Evolutionary conservation across 352 stramenopile genomes (phyloP), one percentile per base, ranked within the genome.

Genomic region (Phytophthora vignae): DNA sequence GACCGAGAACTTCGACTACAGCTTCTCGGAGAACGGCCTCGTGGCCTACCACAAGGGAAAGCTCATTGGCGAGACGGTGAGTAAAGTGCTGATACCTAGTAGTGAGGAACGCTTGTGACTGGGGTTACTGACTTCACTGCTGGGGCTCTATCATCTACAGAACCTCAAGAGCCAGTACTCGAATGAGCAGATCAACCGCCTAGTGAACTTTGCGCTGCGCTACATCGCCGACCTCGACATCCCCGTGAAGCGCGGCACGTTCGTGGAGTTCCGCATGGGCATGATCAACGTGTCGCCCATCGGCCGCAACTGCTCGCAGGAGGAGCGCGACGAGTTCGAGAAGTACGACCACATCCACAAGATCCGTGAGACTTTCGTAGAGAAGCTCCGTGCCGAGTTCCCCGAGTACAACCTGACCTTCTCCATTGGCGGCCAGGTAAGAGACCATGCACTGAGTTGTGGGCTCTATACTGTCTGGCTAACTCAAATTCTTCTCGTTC

Each of bases 271-370:
- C 84, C 92, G 98, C 66, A 98, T 96, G 76, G 98, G 98, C 8
- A 99, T 99, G 98, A 94, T 99, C 67, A 99, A 99, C 85, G 97
- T 99, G 71, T 99, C 95, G 61, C 98, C 98, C 36, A 99, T 99
- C 71, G 98, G 98, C 55, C 93, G 98, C 52, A 99, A 99, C 87
- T 99, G 98, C 87, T 99, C 95, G 55, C 93, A 98, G 66, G 93
- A 99, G 60, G 98, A 99, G 87, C 92, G 98, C 55, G 94, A 99
- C 71, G 97, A 95, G 40, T 99, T 99, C 69, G 98, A 99, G 85
- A 84, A 97, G 72, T 99, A 98, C 81, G 98, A 99, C 81, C 83
- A 98, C 68, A 90, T 95, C 38, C 83, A 97, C 81, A 88, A 94
- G 76, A 84, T 99, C 69, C 94, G 97, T 55, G 94, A 97, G 77